phyloP scores from a whole-genome alignment of 2,329 filamentous ascomycete species.

The Hypoxylon sp. region DNA sequence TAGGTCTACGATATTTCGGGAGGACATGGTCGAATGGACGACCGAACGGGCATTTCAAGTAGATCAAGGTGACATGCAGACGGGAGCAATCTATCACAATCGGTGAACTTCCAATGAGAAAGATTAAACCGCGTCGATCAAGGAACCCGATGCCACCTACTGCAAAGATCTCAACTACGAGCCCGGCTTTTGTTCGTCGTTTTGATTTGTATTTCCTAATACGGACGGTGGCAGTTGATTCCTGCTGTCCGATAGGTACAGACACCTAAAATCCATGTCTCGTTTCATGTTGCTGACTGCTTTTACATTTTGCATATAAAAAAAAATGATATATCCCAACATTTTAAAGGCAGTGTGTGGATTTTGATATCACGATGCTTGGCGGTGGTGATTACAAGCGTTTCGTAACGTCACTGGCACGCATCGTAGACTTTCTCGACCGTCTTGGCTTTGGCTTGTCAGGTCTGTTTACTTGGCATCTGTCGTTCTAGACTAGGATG shows the following conservation, averaged over 20 bases:
- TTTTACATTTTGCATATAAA: conserved; percentile 20
- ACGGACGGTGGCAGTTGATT: conserved; percentile 39
- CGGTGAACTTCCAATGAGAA: conserved; percentile 33
- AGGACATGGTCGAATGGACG: conserved; percentile 23
- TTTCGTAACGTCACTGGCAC: conserved; percentile 22
- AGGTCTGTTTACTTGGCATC: conserved; percentile 42
- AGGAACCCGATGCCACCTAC: conserved; percentile 39
- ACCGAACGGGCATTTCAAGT: conserved; percentile 38
- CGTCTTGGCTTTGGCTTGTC: conserved; percentile 37
- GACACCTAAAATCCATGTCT: conserved; percentile 29
- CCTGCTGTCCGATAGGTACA: conserved; percentile 40
- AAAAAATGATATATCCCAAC: conserved; percentile 19
- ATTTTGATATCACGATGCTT: conserved; percentile 37
- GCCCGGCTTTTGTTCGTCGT: conserved; percentile 44
- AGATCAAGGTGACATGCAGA: conserved; percentile 45
- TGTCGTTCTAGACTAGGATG: conserved; percentile 27
- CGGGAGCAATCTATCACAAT: conserved; percentile 38
- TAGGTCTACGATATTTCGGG: conserved; percentile 15
- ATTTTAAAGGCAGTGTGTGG: conserved; percentile 8
- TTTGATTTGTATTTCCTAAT: conserved; percentile 39
- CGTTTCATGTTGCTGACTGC: conserved; percentile 32
- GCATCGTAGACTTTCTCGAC: conserved; percentile 29
- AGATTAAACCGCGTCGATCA: conserved; percentile 32
- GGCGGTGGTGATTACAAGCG: conserved; percentile 35
- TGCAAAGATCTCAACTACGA: conserved; percentile 39